Base-by-base conservation (phyloP, 129 eudicot species). In the Dittrichia graveolens region DNA sequence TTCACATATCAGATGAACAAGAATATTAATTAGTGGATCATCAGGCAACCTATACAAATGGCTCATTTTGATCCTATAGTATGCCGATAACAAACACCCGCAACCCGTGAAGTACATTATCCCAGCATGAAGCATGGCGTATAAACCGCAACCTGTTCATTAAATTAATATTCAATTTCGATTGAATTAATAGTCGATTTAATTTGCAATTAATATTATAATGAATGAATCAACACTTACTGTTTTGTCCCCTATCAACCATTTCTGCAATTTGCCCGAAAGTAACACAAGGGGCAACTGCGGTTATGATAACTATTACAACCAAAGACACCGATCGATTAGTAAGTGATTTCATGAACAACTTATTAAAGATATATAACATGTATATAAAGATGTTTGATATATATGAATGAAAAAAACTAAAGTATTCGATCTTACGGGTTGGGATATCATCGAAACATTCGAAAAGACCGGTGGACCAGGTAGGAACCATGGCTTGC, bases 391-490 rank as follows among this genome's bases (percentile, higher is more conserved):
- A 42, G 54, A 15, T 39, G 19, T 16, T 41, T 43, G 41, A 73
- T 8, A 48, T 8, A 38, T 14, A 65, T 41, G 13, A 9, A n/a
- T n/a, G n/a, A n/a, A n/a, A 7, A 5, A 16, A 34, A 14, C 15
- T 13, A 1, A 11, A 5, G 8, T 61, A 38, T 5, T 37, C 16
- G 19, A 46, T 50, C 83, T 67, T 67, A 79, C 83, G 15, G 54
- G 75, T 79, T 24, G 69, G 79, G 18, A 67, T 55, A 80, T 80
- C 83, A 16, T 73, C 75, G 39, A 67, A 69, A 62, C 80, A 74
- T 49, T 80, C 83, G 8, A 80, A 80, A 52, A 80, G 76, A n/a
- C 80, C 80, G 13, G 83, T 80, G 11, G 83, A 60, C 83, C 83
- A 80, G 6, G 75, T 47, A 24, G 82, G 82, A 34, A 12, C 46